A percentile compares a stretch with the other conserved stretches of the same genome.
phyloP scores from a whole-genome alignment of 768 basidiomycete genomes.

The Xanthoconium stramineum region DNA sequence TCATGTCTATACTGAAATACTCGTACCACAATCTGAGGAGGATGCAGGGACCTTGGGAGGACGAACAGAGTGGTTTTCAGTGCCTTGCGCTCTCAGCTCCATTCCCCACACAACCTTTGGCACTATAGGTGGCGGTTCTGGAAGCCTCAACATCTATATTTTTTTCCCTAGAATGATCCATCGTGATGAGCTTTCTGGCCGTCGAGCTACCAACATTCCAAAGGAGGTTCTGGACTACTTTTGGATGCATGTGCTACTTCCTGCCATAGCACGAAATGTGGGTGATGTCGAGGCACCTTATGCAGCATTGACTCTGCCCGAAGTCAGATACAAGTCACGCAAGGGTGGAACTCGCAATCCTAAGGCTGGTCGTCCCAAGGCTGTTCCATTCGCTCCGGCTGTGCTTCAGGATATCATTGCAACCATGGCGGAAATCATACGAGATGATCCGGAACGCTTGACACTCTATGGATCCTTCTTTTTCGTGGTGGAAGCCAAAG shows the following conservation, averaged over 20 bases:
- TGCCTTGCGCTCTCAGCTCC: background rate
- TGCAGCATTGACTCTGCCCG: background rate
- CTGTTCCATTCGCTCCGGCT: slow-evolving; percentile 4
- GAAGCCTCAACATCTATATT: background rate
- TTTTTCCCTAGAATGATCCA: slow-evolving; percentile 18
- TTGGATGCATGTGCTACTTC: slow-evolving; percentile 6
- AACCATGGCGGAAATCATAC: slow-evolving; percentile 6
- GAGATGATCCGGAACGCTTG: background rate
- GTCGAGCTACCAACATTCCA: background rate
- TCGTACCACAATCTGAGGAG: slow-evolving; percentile 9
- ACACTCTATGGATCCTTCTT: slow-evolving; percentile 10
- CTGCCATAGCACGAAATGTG: background rate
- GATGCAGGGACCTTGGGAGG: background rate
- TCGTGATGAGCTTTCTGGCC: background rate
- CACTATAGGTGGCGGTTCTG: background rate
- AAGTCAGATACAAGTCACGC: slow-evolving; percentile 5
- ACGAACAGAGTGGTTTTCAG: slow-evolving; percentile 8
- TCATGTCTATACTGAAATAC: slow-evolving; percentile 16
- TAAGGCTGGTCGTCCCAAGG: slow-evolving; percentile 1
- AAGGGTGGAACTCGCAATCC: background rate
- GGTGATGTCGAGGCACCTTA: background rate
- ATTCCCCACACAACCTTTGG: slow-evolving; percentile 6
- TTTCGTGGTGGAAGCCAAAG: background rate
- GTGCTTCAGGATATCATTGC: background rate
- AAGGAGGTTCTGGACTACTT: slow-evolving; percentile 10